Conservation (phyloP, 2,329 filamentous ascomycete species). For the Colletotrichum shisoi region DNA sequence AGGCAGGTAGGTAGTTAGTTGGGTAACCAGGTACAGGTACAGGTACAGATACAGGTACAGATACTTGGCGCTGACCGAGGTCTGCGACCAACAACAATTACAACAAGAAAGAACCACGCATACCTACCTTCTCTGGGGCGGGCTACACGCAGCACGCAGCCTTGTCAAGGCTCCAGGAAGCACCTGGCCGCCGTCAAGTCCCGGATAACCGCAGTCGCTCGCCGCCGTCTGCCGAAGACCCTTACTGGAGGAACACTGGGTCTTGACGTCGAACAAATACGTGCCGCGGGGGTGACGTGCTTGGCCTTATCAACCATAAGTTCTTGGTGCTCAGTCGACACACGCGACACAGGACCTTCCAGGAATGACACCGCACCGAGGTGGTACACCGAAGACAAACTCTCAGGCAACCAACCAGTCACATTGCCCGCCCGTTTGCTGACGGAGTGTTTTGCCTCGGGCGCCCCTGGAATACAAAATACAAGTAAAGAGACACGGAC, state of each 20-base stretch:
- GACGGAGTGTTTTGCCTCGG: conserved; percentile 11
- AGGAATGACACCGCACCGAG: background rate
- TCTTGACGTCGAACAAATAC: conserved; percentile 5
- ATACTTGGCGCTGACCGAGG: background rate
- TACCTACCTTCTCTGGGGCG: conserved; percentile 1
- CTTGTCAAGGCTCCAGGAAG: conserved; percentile 22
- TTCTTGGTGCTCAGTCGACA: conserved; percentile 26
- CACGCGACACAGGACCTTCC: background rate
- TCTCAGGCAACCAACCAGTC: conserved; percentile 27
- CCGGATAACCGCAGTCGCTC: conserved; percentile 30
- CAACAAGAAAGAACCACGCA: background rate
- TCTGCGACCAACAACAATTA: background rate
- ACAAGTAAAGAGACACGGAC: conserved; percentile 20
- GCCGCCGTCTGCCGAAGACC: conserved; percentile 31
- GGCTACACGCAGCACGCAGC: conserved; percentile 31
- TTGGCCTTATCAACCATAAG: conserved; percentile 36
- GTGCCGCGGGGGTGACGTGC: conserved; percentile 11
- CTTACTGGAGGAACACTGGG: conserved; percentile 27
- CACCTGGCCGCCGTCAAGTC: conserved; percentile 27
- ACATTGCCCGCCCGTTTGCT: conserved; percentile 13
- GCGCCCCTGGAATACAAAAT: conserved; percentile 13
- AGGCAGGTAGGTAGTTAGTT: background rate
- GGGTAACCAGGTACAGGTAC: background rate
- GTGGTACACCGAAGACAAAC: conserved; percentile 20
- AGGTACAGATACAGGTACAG: too few relatives aligned